phyloP scores from a whole-genome alignment of 306 rosid genomes.

The Cicer pinnatifidum region DNA sequence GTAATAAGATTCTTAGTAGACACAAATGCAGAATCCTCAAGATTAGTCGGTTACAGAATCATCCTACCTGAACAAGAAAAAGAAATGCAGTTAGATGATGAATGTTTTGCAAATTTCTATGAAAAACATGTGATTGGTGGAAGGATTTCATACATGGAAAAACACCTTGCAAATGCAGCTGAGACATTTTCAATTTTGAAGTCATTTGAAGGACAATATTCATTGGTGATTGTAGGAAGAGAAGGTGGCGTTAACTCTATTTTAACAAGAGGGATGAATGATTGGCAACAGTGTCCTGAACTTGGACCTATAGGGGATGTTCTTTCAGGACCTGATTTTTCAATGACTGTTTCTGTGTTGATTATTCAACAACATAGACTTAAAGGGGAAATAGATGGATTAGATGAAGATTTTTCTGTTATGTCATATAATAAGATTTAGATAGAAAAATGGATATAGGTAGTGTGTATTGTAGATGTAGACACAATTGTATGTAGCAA shows the following conservation, averaged over 20 bases:
- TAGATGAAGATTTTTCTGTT: constrained; percentile 82
- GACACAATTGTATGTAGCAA: constrained; percentile 46
- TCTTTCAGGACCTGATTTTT: constrained; percentile 85
- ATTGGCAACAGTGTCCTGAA: constrained; percentile 95
- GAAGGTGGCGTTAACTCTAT: constrained; percentile 78
- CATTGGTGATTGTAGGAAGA: constrained; percentile 80
- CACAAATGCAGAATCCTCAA: constrained; percentile 52
- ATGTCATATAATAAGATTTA: constrained; percentile 55
- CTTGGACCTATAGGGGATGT: constrained; percentile 92
- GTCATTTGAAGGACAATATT: constrained; percentile 76
- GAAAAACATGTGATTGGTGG: constrained; percentile 68
- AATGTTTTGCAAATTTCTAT: constrained; percentile 79
- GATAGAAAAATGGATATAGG: constrained; percentile 31
- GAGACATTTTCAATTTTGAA: constrained; percentile 72
- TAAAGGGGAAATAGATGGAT: constrained; percentile 82
- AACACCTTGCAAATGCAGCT: constrained; percentile 72
- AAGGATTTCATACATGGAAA: constrained; percentile 66
- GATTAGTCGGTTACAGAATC: constrained; percentile 56
- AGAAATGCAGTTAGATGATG: constrained; percentile 75
- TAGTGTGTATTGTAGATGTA: constrained; percentile 57
- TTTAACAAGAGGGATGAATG: constrained; percentile 83
- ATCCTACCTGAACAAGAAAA: constrained; percentile 63
- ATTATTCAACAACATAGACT: constrained; percentile 74
- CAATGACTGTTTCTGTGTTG: constrained; percentile 63
- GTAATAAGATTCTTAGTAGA: constrained; percentile 80